These are phyloP conservation scores for Chaetomium globosum DNA, from an alignment of 2,329 filamentous ascomycete genomes.

Conservation along the genomic window DNA sequence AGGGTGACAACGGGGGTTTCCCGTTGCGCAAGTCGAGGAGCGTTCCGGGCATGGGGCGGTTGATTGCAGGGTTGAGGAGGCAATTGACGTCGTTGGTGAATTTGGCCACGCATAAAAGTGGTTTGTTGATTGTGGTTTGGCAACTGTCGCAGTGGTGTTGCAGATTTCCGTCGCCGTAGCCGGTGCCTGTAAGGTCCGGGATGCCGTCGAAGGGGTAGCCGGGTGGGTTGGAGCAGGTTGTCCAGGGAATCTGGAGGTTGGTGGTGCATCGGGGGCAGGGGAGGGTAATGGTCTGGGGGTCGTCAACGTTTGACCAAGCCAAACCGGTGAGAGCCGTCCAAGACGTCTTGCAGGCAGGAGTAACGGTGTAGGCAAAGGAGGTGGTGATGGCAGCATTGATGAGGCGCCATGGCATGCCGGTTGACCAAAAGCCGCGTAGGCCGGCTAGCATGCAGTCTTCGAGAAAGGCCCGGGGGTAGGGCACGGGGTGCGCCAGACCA, in stretches of 20 bases:
- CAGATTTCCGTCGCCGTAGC: constrained; percentile 65
- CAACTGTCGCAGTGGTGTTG: constrained; percentile 55
- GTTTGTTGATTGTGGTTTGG: constrained; percentile 48
- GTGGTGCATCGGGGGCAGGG: constrained; percentile 59
- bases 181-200: constrained; percentile 49
- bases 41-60: constrained; percentile 67
- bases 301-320: constrained; percentile 63
- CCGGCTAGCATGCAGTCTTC: constrained; percentile 70
- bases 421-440: constrained; percentile 58
- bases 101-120: constrained; percentile 46
- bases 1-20: background rate
- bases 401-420: constrained; percentile 67
- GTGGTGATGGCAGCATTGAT: constrained; percentile 62
- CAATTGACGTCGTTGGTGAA: background rate
- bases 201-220: background rate
- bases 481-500: constrained; percentile 79
- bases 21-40: constrained; percentile 51
- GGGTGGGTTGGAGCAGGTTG: constrained; percentile 45
- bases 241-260: constrained; percentile 59
- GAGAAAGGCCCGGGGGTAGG: constrained; percentile 73
- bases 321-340: constrained; percentile 56
- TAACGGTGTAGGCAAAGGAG: constrained; percentile 59
- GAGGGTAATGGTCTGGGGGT: constrained; percentile 52
- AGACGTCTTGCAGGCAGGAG: constrained; percentile 46
- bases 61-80: constrained; percentile 34